Evolutionary conservation across 768 basidiomycete species (phyloP), one percentile per base, ranked within the genome.

Genomic region (Serendipita sp.): DNA sequence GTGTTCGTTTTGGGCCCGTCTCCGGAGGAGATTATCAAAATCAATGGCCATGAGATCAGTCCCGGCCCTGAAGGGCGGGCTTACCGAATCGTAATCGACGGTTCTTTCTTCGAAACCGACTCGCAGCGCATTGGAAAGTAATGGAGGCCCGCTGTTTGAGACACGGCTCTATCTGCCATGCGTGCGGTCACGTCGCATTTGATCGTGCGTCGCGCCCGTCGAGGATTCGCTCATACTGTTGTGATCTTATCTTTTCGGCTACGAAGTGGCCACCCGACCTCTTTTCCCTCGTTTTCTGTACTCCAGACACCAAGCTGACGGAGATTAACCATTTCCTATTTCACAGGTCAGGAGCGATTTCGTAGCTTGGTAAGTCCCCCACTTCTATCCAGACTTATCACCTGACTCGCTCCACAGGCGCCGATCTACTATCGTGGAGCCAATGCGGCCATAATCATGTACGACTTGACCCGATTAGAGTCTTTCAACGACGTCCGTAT

Each of bases 341-440:
- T 32, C 48, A 54, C 28, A 64, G 91, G 91, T 35, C 91, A 94
- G 79, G 91, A 93, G 78, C 79, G 91, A 67, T 94, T 93, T 74
- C 81, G 91, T 67, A 88, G 86, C 72, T 90, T 93, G 88, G 89
- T 89, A 67, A 47, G 83, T 15, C 16, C 36, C 63, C 54, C 65
- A 38, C 51, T 32, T 52, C 28, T 56, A 16, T 8, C 41, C 48
- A 41, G 41, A 13, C 5, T 13, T 13, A 41, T 41, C 44, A 38
- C 16, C 67, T 36, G 32, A 46, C 36, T 15, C 63, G 28, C 18
- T 35, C 63, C 47, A 65, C 70, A 91, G 91, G 92, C 92, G 70
- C 91, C 90, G 69, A 92, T 95, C 86, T 95, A 94, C 78, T 94
- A 94, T 80, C 85, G 91, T 76, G 91, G 91, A 73, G 90, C 93